These are phyloP conservation scores for Selaginella tamariscina DNA, from an alignment of 75 land plant genomes.

Conservation along the genomic window DNA sequence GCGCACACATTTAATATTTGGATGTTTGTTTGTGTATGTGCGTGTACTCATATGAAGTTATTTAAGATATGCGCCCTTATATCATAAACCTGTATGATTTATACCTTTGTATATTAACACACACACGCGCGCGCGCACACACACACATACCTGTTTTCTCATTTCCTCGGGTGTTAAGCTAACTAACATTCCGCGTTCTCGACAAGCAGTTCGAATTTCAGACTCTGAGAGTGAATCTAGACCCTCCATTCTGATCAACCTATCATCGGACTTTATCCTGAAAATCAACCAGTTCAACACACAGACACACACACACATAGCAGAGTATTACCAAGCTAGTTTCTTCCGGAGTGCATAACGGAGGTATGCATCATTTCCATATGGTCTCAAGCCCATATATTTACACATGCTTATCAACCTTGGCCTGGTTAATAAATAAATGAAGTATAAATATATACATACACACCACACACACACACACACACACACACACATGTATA, in stretches of 20 bases:
- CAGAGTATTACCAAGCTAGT: slow-evolving; percentile 42
- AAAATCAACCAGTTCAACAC: not conserved
- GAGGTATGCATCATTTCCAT: slow-evolving; percentile 86
- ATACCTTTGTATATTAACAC: too few species aligned
- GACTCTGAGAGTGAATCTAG: slow-evolving; percentile 85
- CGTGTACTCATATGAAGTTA: too few species aligned
- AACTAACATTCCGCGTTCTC: slow-evolving; percentile 86
- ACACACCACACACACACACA: too few species aligned
- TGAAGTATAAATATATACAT: too few species aligned
- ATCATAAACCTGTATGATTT: too few species aligned
- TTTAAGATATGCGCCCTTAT: too few species aligned
- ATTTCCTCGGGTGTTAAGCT: slow-evolving; percentile 67
- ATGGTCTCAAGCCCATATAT: slow-evolving; percentile 85
- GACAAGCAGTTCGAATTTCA: slow-evolving; percentile 86
- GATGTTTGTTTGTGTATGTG: too few species aligned
- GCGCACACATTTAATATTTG: too few species aligned
- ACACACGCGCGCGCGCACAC: too few species aligned
- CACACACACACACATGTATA: not conserved
- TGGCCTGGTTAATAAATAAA: slow-evolving; percentile 46
- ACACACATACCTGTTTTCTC: slow-evolving; percentile 75
- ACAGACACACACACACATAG: not conserved
- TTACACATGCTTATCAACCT: slow-evolving; percentile 95
- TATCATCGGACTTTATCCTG: slow-evolving; percentile 94
- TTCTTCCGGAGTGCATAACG: slow-evolving; percentile 81
- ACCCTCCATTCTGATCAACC: slow-evolving; percentile 81